Percentiles rank a stretch among this genome's conserved stretches.
These are phyloP conservation scores for Phytophthora agathidicida DNA, from an alignment of 352 stramenopile species.

Conservation along the genomic window DNA sequence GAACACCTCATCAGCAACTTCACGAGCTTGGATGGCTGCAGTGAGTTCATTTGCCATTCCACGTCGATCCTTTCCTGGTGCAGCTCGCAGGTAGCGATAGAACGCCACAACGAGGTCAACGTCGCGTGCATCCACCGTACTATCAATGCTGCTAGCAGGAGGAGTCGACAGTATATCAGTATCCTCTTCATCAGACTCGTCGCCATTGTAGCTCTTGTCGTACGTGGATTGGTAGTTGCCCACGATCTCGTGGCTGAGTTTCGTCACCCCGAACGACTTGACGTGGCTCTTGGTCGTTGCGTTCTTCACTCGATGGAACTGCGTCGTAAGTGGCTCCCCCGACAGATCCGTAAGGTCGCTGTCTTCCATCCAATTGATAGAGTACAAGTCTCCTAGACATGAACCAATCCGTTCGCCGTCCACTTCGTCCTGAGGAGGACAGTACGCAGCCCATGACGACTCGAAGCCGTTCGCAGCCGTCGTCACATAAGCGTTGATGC, in stretches of 20 bases:
- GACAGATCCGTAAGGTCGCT: constrained; percentile 85
- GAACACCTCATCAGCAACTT: constrained; percentile 65
- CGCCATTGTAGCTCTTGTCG: constrained; percentile 46
- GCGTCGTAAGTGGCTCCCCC: constrained; percentile 74
- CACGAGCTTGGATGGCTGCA: constrained; percentile 45
- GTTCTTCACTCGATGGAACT: constrained; percentile 76
- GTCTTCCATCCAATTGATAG: constrained; percentile 93
- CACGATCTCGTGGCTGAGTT: constrained; percentile 75
- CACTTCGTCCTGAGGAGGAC: constrained; percentile 77
- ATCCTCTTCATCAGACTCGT: constrained; percentile 19
- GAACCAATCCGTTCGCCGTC: constrained; percentile 73
- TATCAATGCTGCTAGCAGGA: constrained; percentile 4
- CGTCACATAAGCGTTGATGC: constrained; percentile 89
- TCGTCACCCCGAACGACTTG: constrained; percentile 65
- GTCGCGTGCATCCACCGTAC: constrained; percentile 66
- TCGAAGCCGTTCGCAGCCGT: constrained; percentile 90
- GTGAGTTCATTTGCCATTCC: constrained; percentile 50
- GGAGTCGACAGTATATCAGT: background rate
- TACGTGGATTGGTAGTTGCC: constrained; percentile 87
- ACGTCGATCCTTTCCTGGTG: constrained; percentile 37
- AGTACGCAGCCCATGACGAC: constrained; percentile 91
- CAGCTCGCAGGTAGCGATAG: constrained; percentile 77
- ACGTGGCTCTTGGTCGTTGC: constrained; percentile 88
- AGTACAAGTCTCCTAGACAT: constrained; percentile 91
- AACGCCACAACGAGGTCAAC: constrained; percentile 79